Percentiles rank a stretch among this genome's conserved stretches.
Conservation (phyloP, 2,329 filamentous ascomycete species). For the Trichoderma polysporum region DNA sequence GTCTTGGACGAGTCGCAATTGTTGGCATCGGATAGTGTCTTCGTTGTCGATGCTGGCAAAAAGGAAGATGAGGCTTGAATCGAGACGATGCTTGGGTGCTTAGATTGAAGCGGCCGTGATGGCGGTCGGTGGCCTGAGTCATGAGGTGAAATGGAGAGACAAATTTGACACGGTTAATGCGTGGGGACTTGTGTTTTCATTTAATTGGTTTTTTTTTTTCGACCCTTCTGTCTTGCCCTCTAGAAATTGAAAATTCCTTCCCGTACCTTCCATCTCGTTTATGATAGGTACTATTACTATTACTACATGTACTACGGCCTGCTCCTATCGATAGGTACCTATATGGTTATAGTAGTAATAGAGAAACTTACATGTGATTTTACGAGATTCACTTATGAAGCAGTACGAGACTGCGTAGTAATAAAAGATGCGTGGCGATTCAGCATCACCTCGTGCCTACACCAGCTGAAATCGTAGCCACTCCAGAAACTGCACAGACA, state of each 20-base stretch:
- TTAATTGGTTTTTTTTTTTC: not conserved
- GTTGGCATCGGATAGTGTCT: not conserved
- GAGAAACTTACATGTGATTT: not conserved
- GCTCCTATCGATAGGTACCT: not conserved
- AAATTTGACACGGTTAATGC: not conserved
- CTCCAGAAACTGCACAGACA: not conserved
- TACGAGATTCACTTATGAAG: not conserved
- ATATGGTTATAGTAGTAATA: too few relatives aligned
- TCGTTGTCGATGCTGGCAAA: not conserved
- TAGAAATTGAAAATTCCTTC: not conserved
- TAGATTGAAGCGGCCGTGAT: not conserved
- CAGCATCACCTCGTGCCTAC: not conserved
- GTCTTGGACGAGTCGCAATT: not conserved
- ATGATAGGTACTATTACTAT: not conserved
- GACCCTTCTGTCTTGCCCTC: not conserved
- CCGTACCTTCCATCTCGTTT: slow-evolving; percentile 1
- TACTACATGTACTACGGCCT: not conserved
- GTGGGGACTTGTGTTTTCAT: not conserved
- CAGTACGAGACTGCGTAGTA: too few relatives aligned
- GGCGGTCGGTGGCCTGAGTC: not conserved
- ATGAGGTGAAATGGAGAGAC: not conserved
- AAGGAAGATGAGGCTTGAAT: not conserved
- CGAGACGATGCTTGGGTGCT: not conserved
- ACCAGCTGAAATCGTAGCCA: not conserved
- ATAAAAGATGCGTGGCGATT: not conserved